Percentiles rank a stretch among this genome's conserved stretches.
Evolutionary conservation across 768 basidiomycete species (phyloP).

Genomic region (Cubamyces lactineus): DNA sequence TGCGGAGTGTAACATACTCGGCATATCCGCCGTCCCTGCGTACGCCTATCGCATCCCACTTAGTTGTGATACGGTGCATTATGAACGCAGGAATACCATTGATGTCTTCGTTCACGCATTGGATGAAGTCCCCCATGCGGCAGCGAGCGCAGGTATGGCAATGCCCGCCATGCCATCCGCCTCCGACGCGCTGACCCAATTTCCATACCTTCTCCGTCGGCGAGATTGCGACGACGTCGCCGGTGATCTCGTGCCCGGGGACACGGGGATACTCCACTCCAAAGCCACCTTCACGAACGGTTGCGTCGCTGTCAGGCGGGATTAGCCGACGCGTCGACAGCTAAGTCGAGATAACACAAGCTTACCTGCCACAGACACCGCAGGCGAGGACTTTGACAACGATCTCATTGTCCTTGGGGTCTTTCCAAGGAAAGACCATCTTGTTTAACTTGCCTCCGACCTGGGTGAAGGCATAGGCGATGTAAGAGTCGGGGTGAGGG

Average conservation of each 20-base stretch:
- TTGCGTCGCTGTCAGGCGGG: conserved; percentile 2
- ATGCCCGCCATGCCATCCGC: conserved; percentile 35
- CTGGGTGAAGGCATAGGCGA: conserved; percentile 25
- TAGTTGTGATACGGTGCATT: background rate
- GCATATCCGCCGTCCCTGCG: conserved; percentile 34
- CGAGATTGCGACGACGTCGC: conserved; percentile 30
- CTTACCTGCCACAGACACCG: conserved; percentile 33
- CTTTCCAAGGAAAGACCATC: conserved; percentile 25
- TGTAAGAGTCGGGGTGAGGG: conserved; percentile 25
- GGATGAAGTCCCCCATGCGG: conserved; percentile 30
- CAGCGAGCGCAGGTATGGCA: conserved; percentile 33
- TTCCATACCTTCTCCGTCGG: conserved; percentile 28
- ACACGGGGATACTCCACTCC: conserved; percentile 22
- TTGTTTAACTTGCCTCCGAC: conserved; percentile 22
- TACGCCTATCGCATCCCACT: conserved; percentile 22
- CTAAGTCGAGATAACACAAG: background rate
- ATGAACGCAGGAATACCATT: conserved; percentile 20
- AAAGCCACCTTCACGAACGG: background rate
- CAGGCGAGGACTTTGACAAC: conserved; percentile 34
- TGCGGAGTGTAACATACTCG: conserved; percentile 31
- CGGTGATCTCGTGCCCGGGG: conserved; percentile 36
- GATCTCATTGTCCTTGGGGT: conserved; percentile 28
- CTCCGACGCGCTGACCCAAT: conserved; percentile 37
- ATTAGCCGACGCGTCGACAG: background rate
- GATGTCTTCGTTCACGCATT: conserved; percentile 30